Conservation (phyloP, 148 eudicot genomes). For the Gaultheria prostrata region DNA sequence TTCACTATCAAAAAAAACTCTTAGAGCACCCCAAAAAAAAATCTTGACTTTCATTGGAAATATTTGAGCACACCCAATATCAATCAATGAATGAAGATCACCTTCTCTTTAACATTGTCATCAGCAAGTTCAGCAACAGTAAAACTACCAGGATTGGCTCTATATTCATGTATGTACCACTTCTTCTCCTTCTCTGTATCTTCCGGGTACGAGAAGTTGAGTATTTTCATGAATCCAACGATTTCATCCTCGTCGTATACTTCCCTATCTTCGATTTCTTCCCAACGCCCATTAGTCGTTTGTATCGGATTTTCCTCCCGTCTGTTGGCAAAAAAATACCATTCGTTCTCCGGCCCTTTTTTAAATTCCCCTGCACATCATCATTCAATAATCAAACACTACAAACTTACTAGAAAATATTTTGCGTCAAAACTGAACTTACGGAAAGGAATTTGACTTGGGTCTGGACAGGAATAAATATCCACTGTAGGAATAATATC, state of each 20-base stretch:
- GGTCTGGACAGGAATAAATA: neutral
- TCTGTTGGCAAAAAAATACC: neutral
- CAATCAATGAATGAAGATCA: neutral
- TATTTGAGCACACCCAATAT: neutral
- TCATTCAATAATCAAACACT: neutral
- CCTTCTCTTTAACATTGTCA: neutral
- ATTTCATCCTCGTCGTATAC: neutral
- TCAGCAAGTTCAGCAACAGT: neutral
- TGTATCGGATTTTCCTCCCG: neutral
- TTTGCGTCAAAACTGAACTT: neutral
- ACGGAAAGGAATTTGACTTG: neutral
- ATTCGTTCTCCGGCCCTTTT: neutral
- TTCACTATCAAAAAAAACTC: neutral
- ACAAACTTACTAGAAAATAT: no score
- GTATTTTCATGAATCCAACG: neutral
- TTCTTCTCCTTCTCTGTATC: neutral
- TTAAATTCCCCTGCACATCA: neutral
- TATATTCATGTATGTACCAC: conserved; percentile 7
- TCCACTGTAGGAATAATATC: neutral
- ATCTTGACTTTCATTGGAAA: neutral
- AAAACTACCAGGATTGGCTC: neutral
- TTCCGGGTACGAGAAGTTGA: neutral
- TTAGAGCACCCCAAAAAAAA: no score
- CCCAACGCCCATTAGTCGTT: neutral
- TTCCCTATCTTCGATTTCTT: neutral